Evolutionary conservation across 1,284 basidiomycete species (phyloP).

Genomic region (Ustilago hordei): DNA sequence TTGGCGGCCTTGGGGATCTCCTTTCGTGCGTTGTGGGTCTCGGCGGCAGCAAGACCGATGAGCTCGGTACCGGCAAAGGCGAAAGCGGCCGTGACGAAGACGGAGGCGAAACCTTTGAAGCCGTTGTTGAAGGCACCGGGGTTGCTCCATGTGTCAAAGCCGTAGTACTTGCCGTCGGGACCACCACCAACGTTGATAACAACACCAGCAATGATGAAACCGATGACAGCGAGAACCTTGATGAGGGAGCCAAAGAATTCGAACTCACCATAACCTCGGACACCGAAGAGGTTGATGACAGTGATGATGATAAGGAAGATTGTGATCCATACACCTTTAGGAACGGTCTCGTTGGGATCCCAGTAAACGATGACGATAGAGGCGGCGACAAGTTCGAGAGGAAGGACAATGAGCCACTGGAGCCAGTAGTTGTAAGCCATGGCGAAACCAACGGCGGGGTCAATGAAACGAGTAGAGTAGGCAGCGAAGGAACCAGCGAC

Average conservation of each 20-base stretch:
- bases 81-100: constrained; percentile 67
- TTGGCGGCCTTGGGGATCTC: constrained; percentile 73
- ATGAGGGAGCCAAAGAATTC: constrained; percentile 62
- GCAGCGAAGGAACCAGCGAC: constrained; percentile 66
- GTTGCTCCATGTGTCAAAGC: constrained; percentile 60
- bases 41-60: constrained; percentile 78
- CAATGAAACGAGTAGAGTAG: constrained; percentile 67
- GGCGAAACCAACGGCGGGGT: constrained; percentile 64
- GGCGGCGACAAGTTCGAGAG: constrained; percentile 64
- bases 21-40: constrained; percentile 73
- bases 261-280: constrained; percentile 66
- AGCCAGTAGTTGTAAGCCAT: constrained; percentile 68
- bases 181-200: constrained; percentile 66
- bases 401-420: constrained; percentile 65
- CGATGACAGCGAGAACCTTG: constrained; percentile 66
- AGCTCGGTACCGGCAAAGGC: constrained; percentile 71
- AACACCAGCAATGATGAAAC: constrained; percentile 66
- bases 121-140: constrained; percentile 66
- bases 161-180: constrained; percentile 56
- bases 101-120: constrained; percentile 67
- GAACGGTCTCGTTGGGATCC: constrained; percentile 53
- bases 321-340: constrained; percentile 61
- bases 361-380: constrained; percentile 65
- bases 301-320: constrained; percentile 58
- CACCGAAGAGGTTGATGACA: constrained; percentile 67